Percentiles rank a stretch among this genome's conserved stretches.
phyloP scores from a whole-genome alignment of 1,284 basidiomycete genomes.

The Mrakiaceae sp. region DNA sequence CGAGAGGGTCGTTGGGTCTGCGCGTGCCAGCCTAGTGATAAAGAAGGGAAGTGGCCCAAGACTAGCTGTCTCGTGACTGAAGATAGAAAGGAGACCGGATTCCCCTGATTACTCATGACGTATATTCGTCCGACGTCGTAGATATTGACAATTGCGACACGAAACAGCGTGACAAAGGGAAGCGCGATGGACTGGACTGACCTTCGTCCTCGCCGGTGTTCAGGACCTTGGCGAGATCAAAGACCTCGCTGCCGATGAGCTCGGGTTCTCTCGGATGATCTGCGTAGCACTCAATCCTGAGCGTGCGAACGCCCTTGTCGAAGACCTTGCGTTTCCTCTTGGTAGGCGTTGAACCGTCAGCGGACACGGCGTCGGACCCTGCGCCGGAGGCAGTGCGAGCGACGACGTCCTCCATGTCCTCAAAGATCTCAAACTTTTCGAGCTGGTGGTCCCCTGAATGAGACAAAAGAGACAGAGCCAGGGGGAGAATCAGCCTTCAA shows the following conservation, averaged over 20 bases:
- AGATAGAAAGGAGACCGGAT: neutral
- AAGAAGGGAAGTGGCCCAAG: neutral
- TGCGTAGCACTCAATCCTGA: constrained; percentile 81
- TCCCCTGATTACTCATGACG: neutral
- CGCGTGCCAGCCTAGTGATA: neutral
- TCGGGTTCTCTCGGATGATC: constrained; percentile 93
- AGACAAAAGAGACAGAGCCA: constrained; percentile 38
- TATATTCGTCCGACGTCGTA: too few species aligned
- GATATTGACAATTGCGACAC: too few species aligned
- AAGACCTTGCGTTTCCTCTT: constrained; percentile 28
- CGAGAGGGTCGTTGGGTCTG: neutral
- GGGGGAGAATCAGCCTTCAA: constrained; percentile 55
- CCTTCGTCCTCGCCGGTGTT: constrained; percentile 95
- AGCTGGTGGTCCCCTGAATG: constrained; percentile 72
- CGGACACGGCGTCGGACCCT: constrained; percentile 42
- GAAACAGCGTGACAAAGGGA: too few species aligned
- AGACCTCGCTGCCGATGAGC: constrained; percentile 79
- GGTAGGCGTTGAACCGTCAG: constrained; percentile 7
- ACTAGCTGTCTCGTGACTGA: neutral
- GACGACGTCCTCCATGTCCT: constrained; percentile 60
- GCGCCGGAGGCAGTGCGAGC: constrained; percentile 38
- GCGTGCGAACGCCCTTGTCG: constrained; percentile 54
- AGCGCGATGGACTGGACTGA: constrained; percentile 37
- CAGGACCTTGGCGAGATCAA: constrained; percentile 80
- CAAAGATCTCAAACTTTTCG: constrained; percentile 69